A percentile compares a stretch with the other conserved stretches of the same genome.
These are phyloP conservation scores for Cubamyces lactineus DNA, from an alignment of 768 basidiomycete species.

Conservation along the genomic window DNA sequence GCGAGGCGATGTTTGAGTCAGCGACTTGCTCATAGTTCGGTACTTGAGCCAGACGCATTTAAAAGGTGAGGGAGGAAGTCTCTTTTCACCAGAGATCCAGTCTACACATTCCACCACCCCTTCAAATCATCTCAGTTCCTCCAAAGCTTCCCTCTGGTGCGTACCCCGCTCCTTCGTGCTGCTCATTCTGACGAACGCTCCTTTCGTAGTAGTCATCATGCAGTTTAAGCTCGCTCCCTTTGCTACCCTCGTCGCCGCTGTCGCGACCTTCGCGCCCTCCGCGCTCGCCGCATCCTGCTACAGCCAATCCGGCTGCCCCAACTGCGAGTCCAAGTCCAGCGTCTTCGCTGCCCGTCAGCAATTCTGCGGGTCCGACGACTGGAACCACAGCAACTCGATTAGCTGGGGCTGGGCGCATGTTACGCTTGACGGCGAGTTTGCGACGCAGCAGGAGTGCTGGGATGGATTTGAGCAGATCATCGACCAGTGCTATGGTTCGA, in stretches of 20 bases:
- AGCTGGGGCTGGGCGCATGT: constrained; percentile 1
- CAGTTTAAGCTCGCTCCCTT: not conserved
- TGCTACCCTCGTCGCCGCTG: not conserved
- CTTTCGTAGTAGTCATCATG: not conserved
- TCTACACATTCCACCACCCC: too few species aligned
- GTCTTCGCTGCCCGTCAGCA: not conserved
- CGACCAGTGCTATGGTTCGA: constrained; percentile 3
- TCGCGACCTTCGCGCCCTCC: not conserved
- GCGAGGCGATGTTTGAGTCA: too few species aligned
- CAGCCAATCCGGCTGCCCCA: not conserved
- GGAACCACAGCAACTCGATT: not conserved
- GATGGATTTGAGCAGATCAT: constrained; percentile 7
- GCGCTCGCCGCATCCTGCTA: constrained; percentile 6
- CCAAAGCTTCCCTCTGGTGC: too few species aligned
- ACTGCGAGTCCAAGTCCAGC: not conserved
- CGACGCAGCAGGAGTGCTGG: constrained; percentile 5
- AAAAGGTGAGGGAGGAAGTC: too few species aligned
- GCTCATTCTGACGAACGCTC: not conserved
- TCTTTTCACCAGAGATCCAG: too few species aligned
- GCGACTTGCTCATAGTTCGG: too few species aligned
- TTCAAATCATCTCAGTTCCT: too few species aligned
- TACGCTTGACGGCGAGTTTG: not conserved
- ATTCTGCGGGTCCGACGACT: not conserved
- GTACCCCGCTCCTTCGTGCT: not conserved
- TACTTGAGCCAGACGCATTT: too few species aligned